These are phyloP conservation scores for Metarhizium album DNA, from an alignment of 2,329 filamentous ascomycete genomes.

Conservation along the genomic window DNA sequence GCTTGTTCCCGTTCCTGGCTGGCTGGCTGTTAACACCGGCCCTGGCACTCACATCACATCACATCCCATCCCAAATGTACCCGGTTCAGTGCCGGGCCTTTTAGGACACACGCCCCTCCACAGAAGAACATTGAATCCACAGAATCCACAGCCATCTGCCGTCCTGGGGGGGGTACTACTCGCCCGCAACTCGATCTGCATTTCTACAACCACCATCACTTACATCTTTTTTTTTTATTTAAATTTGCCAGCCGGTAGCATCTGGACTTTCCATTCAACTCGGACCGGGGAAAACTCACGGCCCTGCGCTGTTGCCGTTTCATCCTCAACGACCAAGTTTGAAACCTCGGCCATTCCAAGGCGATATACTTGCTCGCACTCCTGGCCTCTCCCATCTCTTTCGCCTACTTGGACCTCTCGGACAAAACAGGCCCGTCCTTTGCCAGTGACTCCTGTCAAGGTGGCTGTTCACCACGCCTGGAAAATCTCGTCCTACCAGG, in stretches of 20 bases:
- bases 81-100: conserved; percentile 38
- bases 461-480: not conserved
- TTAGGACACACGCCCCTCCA: conserved; percentile 37
- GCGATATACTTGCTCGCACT: not conserved
- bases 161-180: conserved; percentile 25
- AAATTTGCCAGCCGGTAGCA: conserved; percentile 3
- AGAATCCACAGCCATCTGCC: conserved; percentile 27
- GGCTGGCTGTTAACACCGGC: conserved; percentile 26
- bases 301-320: conserved; percentile 2
- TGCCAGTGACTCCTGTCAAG: not conserved
- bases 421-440: not conserved
- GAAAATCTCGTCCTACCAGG: not conserved
- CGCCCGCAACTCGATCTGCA: conserved; percentile 28
- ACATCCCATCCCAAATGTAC: conserved; percentile 12
- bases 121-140: conserved; percentile 6
- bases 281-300: conserved; percentile 5
- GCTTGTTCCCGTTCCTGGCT: conserved; percentile 27
- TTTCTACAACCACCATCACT: conserved; percentile 7
- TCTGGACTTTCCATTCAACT: not conserved
- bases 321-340: not conserved
- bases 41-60: conserved; percentile 19
- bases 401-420: not conserved
- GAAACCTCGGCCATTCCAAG: not conserved
- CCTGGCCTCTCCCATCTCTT: not conserved
- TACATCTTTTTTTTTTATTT: not conserved